Percentiles rank a stretch among this genome's conserved stretches.
Evolutionary conservation across 2,329 filamentous ascomycete genomes (phyloP).

Genomic region (Pseudocercospora macadamiae): DNA sequence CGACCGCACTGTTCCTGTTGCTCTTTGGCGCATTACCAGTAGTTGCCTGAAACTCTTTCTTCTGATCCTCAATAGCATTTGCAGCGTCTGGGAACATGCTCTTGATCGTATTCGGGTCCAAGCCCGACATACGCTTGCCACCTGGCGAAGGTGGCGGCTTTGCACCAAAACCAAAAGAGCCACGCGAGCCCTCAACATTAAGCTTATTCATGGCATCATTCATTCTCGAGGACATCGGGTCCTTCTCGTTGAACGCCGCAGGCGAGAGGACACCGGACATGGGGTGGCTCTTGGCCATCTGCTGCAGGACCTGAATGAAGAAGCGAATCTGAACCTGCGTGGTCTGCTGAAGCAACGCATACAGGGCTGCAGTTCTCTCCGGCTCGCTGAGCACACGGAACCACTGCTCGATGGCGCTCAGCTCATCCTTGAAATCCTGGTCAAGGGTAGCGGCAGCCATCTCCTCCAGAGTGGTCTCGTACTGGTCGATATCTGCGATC

Average conservation of each 20-base stretch:
- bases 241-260: constrained; percentile 91
- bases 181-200: constrained; percentile 82
- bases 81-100: constrained; percentile 99
- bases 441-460: constrained; percentile 99
- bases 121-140: constrained; percentile 89
- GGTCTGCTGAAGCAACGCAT: constrained; percentile 94
- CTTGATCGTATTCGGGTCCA: constrained; percentile 91
- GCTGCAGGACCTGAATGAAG: constrained; percentile 97
- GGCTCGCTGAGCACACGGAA: constrained; percentile 96
- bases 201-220: constrained; percentile 97
- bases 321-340: constrained; percentile 99
- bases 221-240: constrained; percentile 94
- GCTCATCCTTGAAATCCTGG: constrained; percentile 98
- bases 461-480: constrained; percentile 97
- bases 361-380: constrained; percentile 91
- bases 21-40: constrained; percentile 88
- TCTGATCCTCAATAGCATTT: constrained; percentile 96
- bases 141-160: constrained; percentile 77
- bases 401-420: constrained; percentile 99
- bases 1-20: constrained; percentile 87
- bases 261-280: constrained; percentile 95
- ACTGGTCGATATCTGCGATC: constrained; percentile 98
- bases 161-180: constrained; percentile 68
- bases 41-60: constrained; percentile 95
- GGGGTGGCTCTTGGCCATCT: constrained; percentile 98